Evolutionary conservation across 768 basidiomycete genomes (phyloP), one percentile per base, ranked within the genome.

Genomic region (Leccinum variicolor): DNA sequence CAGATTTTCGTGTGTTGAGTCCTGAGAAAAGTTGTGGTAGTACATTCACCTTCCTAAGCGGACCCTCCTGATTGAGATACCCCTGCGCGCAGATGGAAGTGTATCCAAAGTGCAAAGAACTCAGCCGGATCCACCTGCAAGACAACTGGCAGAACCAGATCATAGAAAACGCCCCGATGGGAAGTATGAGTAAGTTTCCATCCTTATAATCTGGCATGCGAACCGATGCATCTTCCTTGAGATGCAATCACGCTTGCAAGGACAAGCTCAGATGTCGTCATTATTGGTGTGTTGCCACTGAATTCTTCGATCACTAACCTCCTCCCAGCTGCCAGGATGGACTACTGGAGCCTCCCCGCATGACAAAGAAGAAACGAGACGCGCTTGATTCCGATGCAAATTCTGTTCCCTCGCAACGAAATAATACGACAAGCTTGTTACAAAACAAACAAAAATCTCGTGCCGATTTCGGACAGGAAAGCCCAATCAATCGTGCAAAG

Each of bases 171-270:
- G 85, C 15, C 73, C 81, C 2, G 86, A 89, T 66, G 89, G 88
- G 14, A 86, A 83, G 56, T 85, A 82, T 60, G 75, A 77, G 89
- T 87, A 62, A 57, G 81, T 58, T 47, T 13, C 4, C 39, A 11
- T 43, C 34, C 29, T 29, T 51, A 46, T 15, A n/a, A 29, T 15
- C 31, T n/a, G 13, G 10, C 15, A 11, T 50, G n/a, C 23, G 31
- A 28, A 21, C 8, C 52, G 21, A 54, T 15, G 17, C 34, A 28
- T n/a, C 51, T 31, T 41, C 46, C 43, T 10, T 55, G 39, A 91
- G 90, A 51, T 94, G 92, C 66, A 89, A 89, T 62, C 92, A 94
- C 63, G 52, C 79, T 21, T 94, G 92, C 78, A 90, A 87, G 68
- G 84, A 91, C 65, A 93, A 92, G 70, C 73, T 75, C 4, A 78